These are phyloP conservation scores for Aschersonia sp. DNA, from an alignment of 2,329 filamentous ascomycete genomes.

Conservation along the genomic window DNA sequence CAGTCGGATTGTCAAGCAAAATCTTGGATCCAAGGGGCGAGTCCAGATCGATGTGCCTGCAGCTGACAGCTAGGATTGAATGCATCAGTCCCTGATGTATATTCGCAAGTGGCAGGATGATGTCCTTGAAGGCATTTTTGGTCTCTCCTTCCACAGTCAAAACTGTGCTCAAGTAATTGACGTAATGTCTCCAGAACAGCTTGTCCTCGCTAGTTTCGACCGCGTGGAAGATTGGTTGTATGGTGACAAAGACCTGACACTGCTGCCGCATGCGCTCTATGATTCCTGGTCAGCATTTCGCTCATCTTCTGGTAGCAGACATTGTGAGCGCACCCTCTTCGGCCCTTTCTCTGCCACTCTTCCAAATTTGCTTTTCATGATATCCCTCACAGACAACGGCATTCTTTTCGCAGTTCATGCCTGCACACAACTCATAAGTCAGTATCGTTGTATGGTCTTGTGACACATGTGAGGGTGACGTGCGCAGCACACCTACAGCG, in stretches of 20 bases:
- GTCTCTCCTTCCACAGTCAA: slow-evolving; percentile 70
- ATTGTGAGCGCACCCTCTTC: slow-evolving; percentile 40
- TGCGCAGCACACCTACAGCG: slow-evolving; percentile 29
- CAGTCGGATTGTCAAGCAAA: slow-evolving; percentile 31
- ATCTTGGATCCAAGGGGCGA: slow-evolving; percentile 40
- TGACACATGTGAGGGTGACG: neutral
- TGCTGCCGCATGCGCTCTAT: slow-evolving; percentile 34
- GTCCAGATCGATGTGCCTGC: slow-evolving; percentile 54
- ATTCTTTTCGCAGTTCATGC: slow-evolving; percentile 85
- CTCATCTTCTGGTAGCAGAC: no score
- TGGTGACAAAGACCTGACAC: slow-evolving; percentile 35
- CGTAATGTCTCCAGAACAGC: slow-evolving; percentile 72
- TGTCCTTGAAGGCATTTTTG: slow-evolving; percentile 73
- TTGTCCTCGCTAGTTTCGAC: slow-evolving; percentile 69
- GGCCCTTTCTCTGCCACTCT: slow-evolving; percentile 63
- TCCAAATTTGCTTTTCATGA: slow-evolving; percentile 75
- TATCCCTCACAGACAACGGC: slow-evolving; percentile 86
- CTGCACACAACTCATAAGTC: slow-evolving; percentile 23
- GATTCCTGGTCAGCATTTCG: neutral
- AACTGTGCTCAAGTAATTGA: slow-evolving; percentile 62
- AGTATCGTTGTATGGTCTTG: neutral
- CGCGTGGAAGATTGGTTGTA: slow-evolving; percentile 59
- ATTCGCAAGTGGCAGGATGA: slow-evolving; percentile 69
- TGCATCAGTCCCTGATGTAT: slow-evolving; percentile 78
- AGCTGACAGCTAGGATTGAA: slow-evolving; percentile 70